These are phyloP conservation scores for Morella rubra DNA, from an alignment of 306 rosid species.

Conservation along the genomic window DNA sequence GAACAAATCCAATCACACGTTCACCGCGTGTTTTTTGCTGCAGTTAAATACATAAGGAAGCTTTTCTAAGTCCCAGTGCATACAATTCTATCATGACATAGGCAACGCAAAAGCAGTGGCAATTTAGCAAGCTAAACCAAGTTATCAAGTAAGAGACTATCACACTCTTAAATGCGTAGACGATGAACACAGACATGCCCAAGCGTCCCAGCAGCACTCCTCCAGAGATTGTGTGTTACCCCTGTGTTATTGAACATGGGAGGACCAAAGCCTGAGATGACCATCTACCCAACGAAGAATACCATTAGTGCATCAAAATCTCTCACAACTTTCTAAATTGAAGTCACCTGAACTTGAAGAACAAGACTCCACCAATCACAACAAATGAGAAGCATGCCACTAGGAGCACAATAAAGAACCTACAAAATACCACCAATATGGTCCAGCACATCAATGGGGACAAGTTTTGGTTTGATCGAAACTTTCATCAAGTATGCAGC, in stretches of 20 bases:
- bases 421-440: conserved; percentile 40
- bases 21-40: conserved; percentile 90
- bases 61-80: conserved; percentile 17
- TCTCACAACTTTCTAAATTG: conserved; percentile 20
- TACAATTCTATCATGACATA: conserved; percentile 19
- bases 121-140: conserved; percentile 6
- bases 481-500: conserved; percentile 17
- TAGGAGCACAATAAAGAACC: conserved; percentile 84
- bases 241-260: conserved; percentile 40
- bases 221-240: conserved; percentile 61
- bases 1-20: conserved; percentile 87
- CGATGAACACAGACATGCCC: conserved; percentile 93
- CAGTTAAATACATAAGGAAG: conserved; percentile 25
- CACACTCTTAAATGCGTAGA: conserved; percentile 84
- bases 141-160: conserved; percentile 21
- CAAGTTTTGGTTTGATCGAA: conserved; percentile 1
- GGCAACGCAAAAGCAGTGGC: conserved; percentile 10
- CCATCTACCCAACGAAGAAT: conserved; percentile 6
- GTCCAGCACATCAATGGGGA: conserved; percentile 20
- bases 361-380: conserved; percentile 74
- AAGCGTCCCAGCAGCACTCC: conserved; percentile 99
- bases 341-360: conserved; percentile 83
- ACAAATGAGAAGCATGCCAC: conserved; percentile 82
- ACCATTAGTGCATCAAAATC: conserved; percentile 7
- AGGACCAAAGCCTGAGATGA: conserved; percentile 25